Evolutionary conservation across 768 basidiomycete genomes (phyloP).

Genomic region (Kwoniella bestiolae): DNA sequence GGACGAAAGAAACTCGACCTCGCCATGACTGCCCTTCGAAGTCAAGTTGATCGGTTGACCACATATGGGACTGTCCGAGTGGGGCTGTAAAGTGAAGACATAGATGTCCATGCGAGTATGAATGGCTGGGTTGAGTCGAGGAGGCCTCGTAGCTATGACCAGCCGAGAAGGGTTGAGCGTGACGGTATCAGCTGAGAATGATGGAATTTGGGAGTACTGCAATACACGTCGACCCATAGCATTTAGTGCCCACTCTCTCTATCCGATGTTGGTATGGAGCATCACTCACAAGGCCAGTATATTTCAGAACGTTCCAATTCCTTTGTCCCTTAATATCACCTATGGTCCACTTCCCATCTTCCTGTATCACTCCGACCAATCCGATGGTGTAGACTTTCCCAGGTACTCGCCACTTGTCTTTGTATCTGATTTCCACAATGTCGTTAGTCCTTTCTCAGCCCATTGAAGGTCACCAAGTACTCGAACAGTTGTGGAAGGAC

Average conservation of each 20-base stretch:
- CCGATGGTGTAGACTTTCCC: slow-evolving; percentile 45
- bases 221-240: not conserved
- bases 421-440: slow-evolving; percentile 18
- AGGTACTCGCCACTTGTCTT: slow-evolving; percentile 46
- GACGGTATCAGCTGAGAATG: slow-evolving; percentile 27
- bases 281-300: slow-evolving; percentile 27
- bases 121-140: slow-evolving; percentile 73
- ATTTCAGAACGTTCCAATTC: slow-evolving; percentile 31
- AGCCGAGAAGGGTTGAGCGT: slow-evolving; percentile 73
- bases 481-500: too few species aligned
- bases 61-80: slow-evolving; percentile 21
- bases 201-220: slow-evolving; percentile 72
- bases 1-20: slow-evolving; percentile 74
- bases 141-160: slow-evolving; percentile 73
- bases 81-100: slow-evolving; percentile 26
- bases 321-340: slow-evolving; percentile 64
- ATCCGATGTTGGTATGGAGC: not conserved
- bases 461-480: too few species aligned
- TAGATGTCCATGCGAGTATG: slow-evolving; percentile 87
- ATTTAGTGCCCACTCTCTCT: too few species aligned
- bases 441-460: too few species aligned
- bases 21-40: slow-evolving; percentile 75
- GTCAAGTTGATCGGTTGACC: slow-evolving; percentile 67
- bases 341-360: slow-evolving; percentile 60
- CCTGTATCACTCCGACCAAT: slow-evolving; percentile 4